Conservation (phyloP, 2,329 filamentous ascomycete genomes). For the Cytospora piceae region DNA sequence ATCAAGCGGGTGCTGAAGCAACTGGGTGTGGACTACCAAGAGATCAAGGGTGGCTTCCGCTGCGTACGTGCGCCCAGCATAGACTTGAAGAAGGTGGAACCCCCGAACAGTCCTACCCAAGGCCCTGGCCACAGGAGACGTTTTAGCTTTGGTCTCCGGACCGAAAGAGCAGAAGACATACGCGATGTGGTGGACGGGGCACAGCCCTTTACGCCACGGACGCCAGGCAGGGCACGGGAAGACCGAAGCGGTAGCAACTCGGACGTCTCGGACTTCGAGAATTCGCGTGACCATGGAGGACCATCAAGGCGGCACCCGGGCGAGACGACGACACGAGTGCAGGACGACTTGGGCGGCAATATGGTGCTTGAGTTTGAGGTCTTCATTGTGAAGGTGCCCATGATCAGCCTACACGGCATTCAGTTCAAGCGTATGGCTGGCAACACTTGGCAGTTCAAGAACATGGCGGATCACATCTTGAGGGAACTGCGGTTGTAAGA, state of each 20-base stretch:
- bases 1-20: slow-evolving; percentile 88
- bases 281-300: slow-evolving; percentile 46
- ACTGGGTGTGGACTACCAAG: slow-evolving; percentile 85
- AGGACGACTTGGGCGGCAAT: slow-evolving; percentile 83
- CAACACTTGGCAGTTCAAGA: slow-evolving; percentile 98
- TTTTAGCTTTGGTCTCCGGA: slow-evolving; percentile 79
- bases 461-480: slow-evolving; percentile 95
- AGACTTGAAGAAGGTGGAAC: slow-evolving; percentile 76
- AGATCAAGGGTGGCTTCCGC: slow-evolving; percentile 92
- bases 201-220: slow-evolving; percentile 52
- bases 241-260: slow-evolving; percentile 83
- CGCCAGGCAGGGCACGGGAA: slow-evolving; percentile 45
- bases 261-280: slow-evolving; percentile 77
- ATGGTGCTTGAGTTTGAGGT: slow-evolving; percentile 92
- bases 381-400: slow-evolving; percentile 93
- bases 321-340: slow-evolving; percentile 90
- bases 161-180: slow-evolving; percentile 72
- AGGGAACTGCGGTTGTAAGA: slow-evolving; percentile 77
- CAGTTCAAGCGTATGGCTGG: slow-evolving; percentile 97
- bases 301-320: slow-evolving; percentile 66
- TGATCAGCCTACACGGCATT: slow-evolving; percentile 90
- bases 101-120: slow-evolving; percentile 60
- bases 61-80: slow-evolving; percentile 91
- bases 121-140: slow-evolving; percentile 69
- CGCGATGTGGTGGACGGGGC: slow-evolving; percentile 58